Percentiles rank a stretch among this genome's conserved stretches.
Evolutionary conservation across 495 filamentous ascomycete genomes (phyloP).

Genomic region (Aspergillus diversus): DNA sequence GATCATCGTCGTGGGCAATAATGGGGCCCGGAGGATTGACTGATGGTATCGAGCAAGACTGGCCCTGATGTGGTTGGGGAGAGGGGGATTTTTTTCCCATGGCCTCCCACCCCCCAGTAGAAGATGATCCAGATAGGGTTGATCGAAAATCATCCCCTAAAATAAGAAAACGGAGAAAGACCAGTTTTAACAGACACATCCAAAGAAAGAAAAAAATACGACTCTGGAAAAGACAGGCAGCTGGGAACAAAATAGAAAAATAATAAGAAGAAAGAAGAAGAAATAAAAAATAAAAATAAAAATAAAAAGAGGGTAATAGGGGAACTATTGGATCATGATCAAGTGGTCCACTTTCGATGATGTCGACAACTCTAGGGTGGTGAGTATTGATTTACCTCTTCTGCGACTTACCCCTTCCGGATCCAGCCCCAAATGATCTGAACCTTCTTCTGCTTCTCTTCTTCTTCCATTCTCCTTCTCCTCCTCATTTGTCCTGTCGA

Average conservation of each 20-base stretch:
- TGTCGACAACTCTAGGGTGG: slow-evolving; percentile 8
- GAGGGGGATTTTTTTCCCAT: background rate
- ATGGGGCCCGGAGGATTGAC: background rate
- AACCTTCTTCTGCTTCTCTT: background rate
- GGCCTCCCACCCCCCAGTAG: background rate
- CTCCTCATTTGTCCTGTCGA: slow-evolving; percentile 13
- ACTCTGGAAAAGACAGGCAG: background rate
- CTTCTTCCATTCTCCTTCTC: background rate
- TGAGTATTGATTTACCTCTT: background rate
- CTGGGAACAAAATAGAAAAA: background rate
- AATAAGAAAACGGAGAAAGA: background rate
- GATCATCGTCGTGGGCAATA: slow-evolving; percentile 2
- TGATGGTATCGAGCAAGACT: background rate
- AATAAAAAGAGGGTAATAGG: background rate
- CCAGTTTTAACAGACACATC: background rate
- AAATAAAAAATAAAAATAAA: slow-evolving; percentile 7
- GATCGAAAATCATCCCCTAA: slow-evolving; percentile 11
- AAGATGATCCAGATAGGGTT: slow-evolving; percentile 13
- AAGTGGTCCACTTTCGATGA: slow-evolving; percentile 6
- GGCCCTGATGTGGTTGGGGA: background rate
- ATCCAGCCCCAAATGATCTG: slow-evolving; percentile 18
- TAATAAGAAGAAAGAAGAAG: background rate
- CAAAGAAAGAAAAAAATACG: background rate
- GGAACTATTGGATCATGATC: background rate
- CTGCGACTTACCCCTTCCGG: slow-evolving; percentile 18